Evolutionary conservation across 2,329 filamentous ascomycete species (phyloP), one percentile per base, ranked within the genome.

Genomic region (Hypoxylon sp.): DNA sequence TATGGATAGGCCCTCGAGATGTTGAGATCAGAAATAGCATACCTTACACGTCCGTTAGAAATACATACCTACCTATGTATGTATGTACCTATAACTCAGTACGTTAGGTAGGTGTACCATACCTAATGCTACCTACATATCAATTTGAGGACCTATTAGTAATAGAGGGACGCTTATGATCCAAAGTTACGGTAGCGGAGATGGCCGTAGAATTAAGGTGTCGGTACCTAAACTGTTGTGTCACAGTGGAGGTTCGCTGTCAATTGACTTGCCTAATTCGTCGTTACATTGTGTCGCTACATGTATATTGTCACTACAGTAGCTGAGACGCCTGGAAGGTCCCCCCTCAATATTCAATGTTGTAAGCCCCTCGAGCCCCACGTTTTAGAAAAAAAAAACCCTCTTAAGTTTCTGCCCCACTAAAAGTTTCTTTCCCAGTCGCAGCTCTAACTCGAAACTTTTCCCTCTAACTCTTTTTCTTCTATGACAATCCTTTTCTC

Each of bases 351-450:
- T 23, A 23, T 23, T 45, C 19, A 48, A 30, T 30, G 28, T 30
- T 30, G 28, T 38, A 25, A 51, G 34, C 48, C 64, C 59, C 64
- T 63, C 59, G 17, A 55, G 60, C 66, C 63, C 66, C 66, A 69
- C 66, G 65, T 61, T 19, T 30, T 30, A 43, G 11, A 36, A 43
- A 56, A 64, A 55, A 61, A 65, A 58, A 46, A 10, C 38, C 50
- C 36, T 53, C 43, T 48, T 55, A 50, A 30, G 34, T 19, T 21
- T 25, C 14, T 52, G 45, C 64, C 64, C 67, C 67, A 62, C 65
- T 57, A 69, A 66, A 71, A 61, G 63, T 59, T 69, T 64, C 56
- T 61, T 60, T 49, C 50, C 60, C 32, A 64, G 52, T 61, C 48
- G 49, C 67, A 65, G 36, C 38, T 57, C 30, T 45, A 65, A 61